These are phyloP conservation scores for Zanthoxylum bungeanum DNA, from an alignment of 345 rosid genomes.

Conservation along the genomic window DNA sequence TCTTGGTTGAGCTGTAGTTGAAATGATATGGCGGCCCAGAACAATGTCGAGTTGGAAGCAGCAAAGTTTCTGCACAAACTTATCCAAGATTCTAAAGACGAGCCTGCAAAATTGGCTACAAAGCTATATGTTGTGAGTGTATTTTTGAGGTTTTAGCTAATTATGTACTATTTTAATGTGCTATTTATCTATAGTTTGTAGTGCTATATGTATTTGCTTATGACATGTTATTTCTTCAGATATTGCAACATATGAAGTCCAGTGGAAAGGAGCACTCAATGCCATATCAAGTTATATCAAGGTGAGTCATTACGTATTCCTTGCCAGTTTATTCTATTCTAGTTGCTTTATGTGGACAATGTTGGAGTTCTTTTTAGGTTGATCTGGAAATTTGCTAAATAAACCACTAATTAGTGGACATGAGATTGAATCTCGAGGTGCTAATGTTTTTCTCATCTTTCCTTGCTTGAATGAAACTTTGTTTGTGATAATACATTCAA, in stretches of 20 bases:
- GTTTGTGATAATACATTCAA: not conserved
- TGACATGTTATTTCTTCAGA: slow-evolving; percentile 42
- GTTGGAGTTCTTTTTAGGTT: not conserved
- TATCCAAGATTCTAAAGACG: slow-evolving; percentile 95
- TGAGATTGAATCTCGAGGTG: not conserved
- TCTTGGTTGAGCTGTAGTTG: slow-evolving; percentile 18
- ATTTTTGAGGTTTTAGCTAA: slow-evolving; percentile 9
- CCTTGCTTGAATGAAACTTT: not conserved
- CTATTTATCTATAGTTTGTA: not conserved
- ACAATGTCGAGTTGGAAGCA: slow-evolving; percentile 93
- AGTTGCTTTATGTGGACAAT: not conserved
- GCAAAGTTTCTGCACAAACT: slow-evolving; percentile 98
- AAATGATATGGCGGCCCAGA: slow-evolving; percentile 63
- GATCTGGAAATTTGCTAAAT: slow-evolving; percentile 1
- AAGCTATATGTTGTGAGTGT: slow-evolving; percentile 79
- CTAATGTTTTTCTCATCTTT: slow-evolving; percentile 2
- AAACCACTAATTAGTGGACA: not conserved
- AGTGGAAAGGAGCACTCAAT: slow-evolving; percentile 98
- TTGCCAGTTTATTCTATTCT: not conserved
- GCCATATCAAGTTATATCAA: slow-evolving; percentile 99
- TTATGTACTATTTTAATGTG: slow-evolving; percentile 4
- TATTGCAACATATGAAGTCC: slow-evolving; percentile 93
- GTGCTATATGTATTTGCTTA: slow-evolving; percentile 1
- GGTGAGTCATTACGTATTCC: slow-evolving; percentile 39
- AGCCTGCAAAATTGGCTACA: slow-evolving; percentile 90